phyloP scores from a whole-genome alignment of 345 rosid species.

The Gossypium sturtianum region DNA sequence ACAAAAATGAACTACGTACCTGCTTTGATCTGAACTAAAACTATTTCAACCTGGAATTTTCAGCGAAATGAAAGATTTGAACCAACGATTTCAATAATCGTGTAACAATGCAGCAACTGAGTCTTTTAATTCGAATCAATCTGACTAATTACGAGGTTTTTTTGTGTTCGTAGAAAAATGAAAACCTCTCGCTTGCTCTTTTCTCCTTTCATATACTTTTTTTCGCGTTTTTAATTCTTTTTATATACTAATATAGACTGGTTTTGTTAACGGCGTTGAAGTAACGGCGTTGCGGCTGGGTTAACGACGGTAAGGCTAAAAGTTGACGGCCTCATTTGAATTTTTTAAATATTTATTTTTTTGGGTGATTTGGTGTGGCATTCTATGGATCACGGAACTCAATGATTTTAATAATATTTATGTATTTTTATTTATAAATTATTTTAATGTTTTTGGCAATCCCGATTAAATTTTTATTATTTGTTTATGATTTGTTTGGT shows the following conservation, averaged over 20 bases:
- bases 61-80: constrained; percentile 11
- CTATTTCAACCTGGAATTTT: constrained; percentile 4
- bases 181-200: constrained; percentile 14
- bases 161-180: constrained; percentile 14
- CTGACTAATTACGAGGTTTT: neutral
- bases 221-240: neutral
- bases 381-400: constrained; percentile 21
- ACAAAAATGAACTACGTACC: constrained; percentile 18
- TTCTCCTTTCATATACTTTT: constrained; percentile 31
- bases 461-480: neutral
- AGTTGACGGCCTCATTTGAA: constrained; percentile 5
- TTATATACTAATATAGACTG: neutral
- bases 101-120: constrained; percentile 16
- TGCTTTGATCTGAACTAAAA: constrained; percentile 28
- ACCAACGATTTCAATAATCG: neutral
- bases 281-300: constrained; percentile 43
- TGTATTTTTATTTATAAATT: neutral
- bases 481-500: neutral
- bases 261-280: constrained; percentile 28
- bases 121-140: constrained; percentile 6
- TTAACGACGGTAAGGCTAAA: constrained; percentile 32
- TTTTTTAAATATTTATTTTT: neutral
- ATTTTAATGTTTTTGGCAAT: constrained; percentile 1
- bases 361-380: constrained; percentile 1
- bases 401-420: constrained; percentile 13